These are phyloP conservation scores for Populus hybrid DNA, from an alignment of 441 rosid genomes.

Conservation along the genomic window DNA sequence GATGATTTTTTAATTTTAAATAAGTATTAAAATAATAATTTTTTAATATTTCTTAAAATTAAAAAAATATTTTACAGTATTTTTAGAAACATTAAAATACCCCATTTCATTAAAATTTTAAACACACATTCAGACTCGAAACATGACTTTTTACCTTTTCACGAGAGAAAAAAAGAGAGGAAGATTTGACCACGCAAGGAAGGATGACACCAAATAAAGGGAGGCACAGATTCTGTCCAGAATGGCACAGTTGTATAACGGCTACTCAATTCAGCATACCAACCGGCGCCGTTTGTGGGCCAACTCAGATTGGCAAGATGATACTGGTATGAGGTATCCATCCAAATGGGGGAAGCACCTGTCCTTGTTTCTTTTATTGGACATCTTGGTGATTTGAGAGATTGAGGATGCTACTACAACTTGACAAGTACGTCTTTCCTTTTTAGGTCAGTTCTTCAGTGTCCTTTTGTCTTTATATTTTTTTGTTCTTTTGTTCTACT, in stretches of 20 bases:
- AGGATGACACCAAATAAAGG: no score
- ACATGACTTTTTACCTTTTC: no score
- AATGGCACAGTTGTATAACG: not conserved
- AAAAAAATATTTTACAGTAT: no score
- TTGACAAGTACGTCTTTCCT: not conserved
- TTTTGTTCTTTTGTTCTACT: not conserved
- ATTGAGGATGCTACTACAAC: not conserved
- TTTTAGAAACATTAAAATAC: no score
- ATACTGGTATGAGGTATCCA: not conserved
- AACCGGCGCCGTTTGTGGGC: not conserved
- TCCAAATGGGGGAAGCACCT: not conserved
- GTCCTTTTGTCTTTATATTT: not conserved
- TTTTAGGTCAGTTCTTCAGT: no score
- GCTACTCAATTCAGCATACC: not conserved
- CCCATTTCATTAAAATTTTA: no score
- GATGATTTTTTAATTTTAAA: no score
- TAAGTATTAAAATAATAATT: no score
- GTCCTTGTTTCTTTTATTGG: not conserved
- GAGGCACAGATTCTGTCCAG: not conserved
- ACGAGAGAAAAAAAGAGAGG: no score
- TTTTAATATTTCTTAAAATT: no score
- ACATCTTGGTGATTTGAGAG: not conserved
- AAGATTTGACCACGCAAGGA: no score
- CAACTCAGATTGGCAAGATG: not conserved
- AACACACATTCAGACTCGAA: no score